Evolutionary conservation across 1,284 basidiomycete species (phyloP).

Genomic region (Cutaneotrichosporon cavernicola): DNA sequence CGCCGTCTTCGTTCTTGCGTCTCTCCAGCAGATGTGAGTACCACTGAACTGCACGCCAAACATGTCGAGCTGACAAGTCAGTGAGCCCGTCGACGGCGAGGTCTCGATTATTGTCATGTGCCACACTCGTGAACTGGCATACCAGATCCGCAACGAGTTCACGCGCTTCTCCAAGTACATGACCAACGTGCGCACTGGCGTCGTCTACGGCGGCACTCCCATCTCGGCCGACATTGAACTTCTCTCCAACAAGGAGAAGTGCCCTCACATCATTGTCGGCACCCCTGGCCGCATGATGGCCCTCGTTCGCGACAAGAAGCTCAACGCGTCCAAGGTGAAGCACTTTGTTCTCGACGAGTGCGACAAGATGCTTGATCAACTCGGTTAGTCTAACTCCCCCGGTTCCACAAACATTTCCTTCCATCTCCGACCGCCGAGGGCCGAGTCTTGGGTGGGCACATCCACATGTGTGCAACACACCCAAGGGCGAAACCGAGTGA

Average conservation of each 20-base stretch:
- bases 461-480: neutral
- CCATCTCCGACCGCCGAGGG: constrained; percentile 9
- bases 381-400: constrained; percentile 74
- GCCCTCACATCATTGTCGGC: constrained; percentile 98
- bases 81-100: constrained; percentile 94
- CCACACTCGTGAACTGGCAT: constrained; percentile 98
- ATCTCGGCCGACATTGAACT: constrained; percentile 92
- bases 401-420: constrained; percentile 16
- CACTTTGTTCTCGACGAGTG: constrained; percentile 99
- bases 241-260: constrained; percentile 93
- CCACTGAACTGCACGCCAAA: neutral
- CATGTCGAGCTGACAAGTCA: constrained; percentile 21
- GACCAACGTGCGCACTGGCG: constrained; percentile 95
- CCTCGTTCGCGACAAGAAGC: constrained; percentile 83
- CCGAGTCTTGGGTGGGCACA: constrained; percentile 5
- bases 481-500: neutral
- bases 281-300: constrained; percentile 95
- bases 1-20: constrained; percentile 97
- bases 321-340: constrained; percentile 91
- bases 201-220: constrained; percentile 96
- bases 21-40: constrained; percentile 81
- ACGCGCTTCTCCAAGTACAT: constrained; percentile 99
- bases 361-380: constrained; percentile 99
- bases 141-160: constrained; percentile 99
- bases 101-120: constrained; percentile 97